Percentiles rank a stretch among this genome's conserved stretches.
Conservation (phyloP, 2,329 filamentous ascomycete genomes). For the Penicillium sp. region DNA sequence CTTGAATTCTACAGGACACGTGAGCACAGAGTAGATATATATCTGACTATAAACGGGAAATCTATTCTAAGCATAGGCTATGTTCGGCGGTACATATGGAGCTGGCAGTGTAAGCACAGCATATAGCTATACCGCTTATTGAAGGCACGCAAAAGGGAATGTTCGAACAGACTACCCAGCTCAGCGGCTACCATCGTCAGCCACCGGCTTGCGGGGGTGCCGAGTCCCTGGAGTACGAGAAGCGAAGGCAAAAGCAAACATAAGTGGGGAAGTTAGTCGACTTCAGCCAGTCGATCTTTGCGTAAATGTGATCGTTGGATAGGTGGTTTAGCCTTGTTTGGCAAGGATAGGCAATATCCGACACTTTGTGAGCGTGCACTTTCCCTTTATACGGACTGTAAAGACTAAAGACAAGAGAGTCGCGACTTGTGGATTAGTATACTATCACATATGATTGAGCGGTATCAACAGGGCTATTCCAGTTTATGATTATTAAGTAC, state of each 20-base stretch:
- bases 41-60: not conserved
- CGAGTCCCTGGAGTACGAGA: not conserved
- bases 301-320: not conserved
- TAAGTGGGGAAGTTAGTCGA: not conserved
- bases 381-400: not conserved
- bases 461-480: not conserved
- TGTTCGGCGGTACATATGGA: not conserved
- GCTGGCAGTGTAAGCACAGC: not conserved
- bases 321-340: no score
- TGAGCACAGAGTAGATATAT: not conserved
- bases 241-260: not conserved
- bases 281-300: not conserved
- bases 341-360: not conserved
- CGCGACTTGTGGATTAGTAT: not conserved
- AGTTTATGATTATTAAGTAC: not conserved
- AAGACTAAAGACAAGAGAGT: not conserved
- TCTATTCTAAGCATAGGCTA: not conserved
- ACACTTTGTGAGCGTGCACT: not conserved
- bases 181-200: conserved; percentile 2
- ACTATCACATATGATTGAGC: not conserved
- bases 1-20: not conserved
- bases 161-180: not conserved
- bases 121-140: not conserved
- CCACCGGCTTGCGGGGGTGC: not conserved
- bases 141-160: not conserved